Base-by-base conservation (phyloP, 352 stramenopile species). In the Globisporangium barbulae region DNA sequence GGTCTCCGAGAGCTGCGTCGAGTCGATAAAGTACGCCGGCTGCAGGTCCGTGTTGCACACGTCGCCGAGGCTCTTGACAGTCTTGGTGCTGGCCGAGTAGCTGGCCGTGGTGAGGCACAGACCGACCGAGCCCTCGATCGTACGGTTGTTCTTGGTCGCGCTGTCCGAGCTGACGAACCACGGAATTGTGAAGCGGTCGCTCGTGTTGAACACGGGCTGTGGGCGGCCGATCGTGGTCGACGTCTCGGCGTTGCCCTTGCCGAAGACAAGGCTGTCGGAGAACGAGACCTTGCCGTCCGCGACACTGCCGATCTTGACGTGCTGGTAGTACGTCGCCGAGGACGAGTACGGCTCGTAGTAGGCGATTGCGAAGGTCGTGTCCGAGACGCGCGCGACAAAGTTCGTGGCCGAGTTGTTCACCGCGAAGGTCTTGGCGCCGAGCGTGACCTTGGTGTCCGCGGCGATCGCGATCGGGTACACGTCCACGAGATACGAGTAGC, bases 1-100 rank as follows among this genome's bases (percentile, higher is more conserved):
- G 19, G 72, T 85, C 30, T 93, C 76, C 45, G 78, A 78, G 25
- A 93, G 71, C 65, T 78, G 76, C 39, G 76, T 83, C 63, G 84
- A 83, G 67, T 89, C 77, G 12, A 93, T 63, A 65, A 84, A 90
- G 75, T 91, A 93, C 39, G 74, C 65, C 0, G 84, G 84, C 64
- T 84, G 72, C 64, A 88, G 78, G 15, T 72, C 61, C 33, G 72
- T 69, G 66, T 91, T 76, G 60, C 84, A 93, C 35, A 73, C 64
- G 47, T 87, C 64, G 17, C 45, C 70, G 53, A 62, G 54, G 30
- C 67, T 57, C 28, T 67, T 67, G 31, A 81, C 19, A 48, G 75
- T 83, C 30, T 50, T 39, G 42, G 53, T 63, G 53, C 68, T 69
- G 33, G 53, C 64, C 37, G 61, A 57, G 42, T 64, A 70, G 42